These are phyloP conservation scores for Amylocarpus encephaloides DNA, from an alignment of 2,329 filamentous ascomycete genomes.

Conservation along the genomic window DNA sequence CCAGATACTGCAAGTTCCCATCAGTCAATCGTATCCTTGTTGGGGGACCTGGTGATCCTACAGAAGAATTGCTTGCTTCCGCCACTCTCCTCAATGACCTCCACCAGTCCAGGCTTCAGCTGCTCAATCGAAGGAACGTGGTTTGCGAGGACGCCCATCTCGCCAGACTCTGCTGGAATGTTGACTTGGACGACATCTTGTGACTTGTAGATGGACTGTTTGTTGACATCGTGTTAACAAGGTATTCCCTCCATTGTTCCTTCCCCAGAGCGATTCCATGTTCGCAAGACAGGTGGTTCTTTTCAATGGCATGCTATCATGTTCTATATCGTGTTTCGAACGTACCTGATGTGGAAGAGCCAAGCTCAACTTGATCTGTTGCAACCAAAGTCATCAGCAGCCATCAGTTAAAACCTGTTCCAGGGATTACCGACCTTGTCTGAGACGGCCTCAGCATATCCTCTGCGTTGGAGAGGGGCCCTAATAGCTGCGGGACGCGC, in stretches of 20 bases:
- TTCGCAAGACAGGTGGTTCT: not conserved
- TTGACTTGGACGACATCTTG: slow-evolving; percentile 88
- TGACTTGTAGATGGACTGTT: slow-evolving; percentile 64
- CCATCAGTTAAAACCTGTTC: slow-evolving; percentile 21
- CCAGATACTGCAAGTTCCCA: slow-evolving; percentile 66
- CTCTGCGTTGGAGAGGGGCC: slow-evolving; percentile 74
- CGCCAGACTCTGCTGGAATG: slow-evolving; percentile 93
- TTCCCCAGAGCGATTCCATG: not conserved
- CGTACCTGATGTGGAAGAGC: slow-evolving; percentile 97
- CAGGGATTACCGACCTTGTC: slow-evolving; percentile 59
- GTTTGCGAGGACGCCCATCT: slow-evolving; percentile 99
- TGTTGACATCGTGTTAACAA: slow-evolving; percentile 36
- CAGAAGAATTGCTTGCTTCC: slow-evolving; percentile 95
- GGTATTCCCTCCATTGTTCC: slow-evolving; percentile 22
- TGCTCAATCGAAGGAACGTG: slow-evolving; percentile 99
- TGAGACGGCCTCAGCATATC: slow-evolving; percentile 80
- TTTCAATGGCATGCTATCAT: not conserved
- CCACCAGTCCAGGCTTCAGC: slow-evolving; percentile 91
- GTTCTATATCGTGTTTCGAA: slow-evolving; percentile 10
- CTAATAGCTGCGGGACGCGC: slow-evolving; percentile 72
- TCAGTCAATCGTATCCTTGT: slow-evolving; percentile 8
- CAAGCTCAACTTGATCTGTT: slow-evolving; percentile 91
- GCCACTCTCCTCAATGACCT: slow-evolving; percentile 90
- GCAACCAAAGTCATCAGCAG: slow-evolving; percentile 23
- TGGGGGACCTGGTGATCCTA: slow-evolving; percentile 42